A percentile compares a stretch with the other conserved stretches of the same genome.
Evolutionary conservation across 371 early-diverging fungal genomes (phyloP).

Genomic region (Lichtheimia corymbifera): DNA sequence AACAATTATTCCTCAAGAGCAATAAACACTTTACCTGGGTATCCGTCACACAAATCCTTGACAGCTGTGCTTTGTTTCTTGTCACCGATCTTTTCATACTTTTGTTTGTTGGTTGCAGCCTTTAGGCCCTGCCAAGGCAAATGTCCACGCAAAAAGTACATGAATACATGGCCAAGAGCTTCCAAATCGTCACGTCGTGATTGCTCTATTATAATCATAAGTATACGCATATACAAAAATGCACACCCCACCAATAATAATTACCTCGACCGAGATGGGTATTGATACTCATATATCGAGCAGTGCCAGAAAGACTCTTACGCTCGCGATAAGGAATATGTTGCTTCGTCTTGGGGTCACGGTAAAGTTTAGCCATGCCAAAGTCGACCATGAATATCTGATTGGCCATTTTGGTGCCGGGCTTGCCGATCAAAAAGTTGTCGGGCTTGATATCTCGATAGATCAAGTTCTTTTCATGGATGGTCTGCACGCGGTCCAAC

Average conservation of each 20-base stretch:
- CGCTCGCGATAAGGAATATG: conserved; percentile 91
- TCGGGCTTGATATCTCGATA: conserved; percentile 99
- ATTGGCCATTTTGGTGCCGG: conserved; percentile 63
- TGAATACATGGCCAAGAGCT: conserved; percentile 97
- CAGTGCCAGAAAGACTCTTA: conserved; percentile 93
- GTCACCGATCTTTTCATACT: conserved; percentile 98
- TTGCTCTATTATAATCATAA: conserved; percentile 68
- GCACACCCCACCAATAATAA: background rate
- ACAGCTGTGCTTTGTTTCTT: conserved; percentile 94
- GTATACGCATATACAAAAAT: background rate
- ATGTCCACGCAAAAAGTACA: conserved; percentile 98
- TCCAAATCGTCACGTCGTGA: conserved; percentile 99
- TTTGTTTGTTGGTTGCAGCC: conserved; percentile 98
- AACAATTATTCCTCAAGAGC: background rate
- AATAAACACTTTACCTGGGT: conserved; percentile 60
- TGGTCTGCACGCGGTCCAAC: conserved; percentile 89
- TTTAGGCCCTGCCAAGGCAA: conserved; percentile 99
- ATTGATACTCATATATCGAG: conserved; percentile 95
- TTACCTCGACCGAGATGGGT: conserved; percentile 85
- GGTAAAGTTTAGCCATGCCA: conserved; percentile 95
- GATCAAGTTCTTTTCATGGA: conserved; percentile 96
- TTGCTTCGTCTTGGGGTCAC: conserved; percentile 86
- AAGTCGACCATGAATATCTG: conserved; percentile 86
- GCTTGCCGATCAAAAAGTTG: conserved; percentile 94
- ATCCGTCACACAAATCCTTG: conserved; percentile 92